These are phyloP conservation scores for Xylaria palmicola DNA, from an alignment of 495 filamentous ascomycete genomes.

Conservation along the genomic window DNA sequence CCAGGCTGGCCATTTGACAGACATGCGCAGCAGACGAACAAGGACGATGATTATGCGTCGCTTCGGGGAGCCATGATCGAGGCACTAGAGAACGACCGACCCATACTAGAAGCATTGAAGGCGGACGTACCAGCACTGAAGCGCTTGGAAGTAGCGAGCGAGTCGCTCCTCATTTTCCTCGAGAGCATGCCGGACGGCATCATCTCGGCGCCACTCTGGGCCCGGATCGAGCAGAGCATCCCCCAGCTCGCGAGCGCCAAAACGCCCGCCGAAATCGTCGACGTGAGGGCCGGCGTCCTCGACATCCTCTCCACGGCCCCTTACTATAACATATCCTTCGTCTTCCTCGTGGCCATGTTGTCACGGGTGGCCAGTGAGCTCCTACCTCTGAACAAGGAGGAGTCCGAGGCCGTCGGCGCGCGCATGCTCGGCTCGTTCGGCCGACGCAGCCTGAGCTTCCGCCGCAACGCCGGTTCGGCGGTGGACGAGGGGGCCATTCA, in stretches of 20 bases:
- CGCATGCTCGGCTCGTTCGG: slow-evolving; percentile 24
- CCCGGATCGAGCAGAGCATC: slow-evolving; percentile 63
- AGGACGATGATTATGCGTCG: slow-evolving; percentile 25
- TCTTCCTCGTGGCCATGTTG: slow-evolving; percentile 81
- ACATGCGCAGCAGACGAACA: slow-evolving; percentile 32
- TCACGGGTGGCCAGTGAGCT: slow-evolving; percentile 47
- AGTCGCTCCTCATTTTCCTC: slow-evolving; percentile 70
- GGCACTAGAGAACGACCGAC: slow-evolving; percentile 65
- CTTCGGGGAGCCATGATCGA: slow-evolving; percentile 52
- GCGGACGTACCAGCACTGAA: slow-evolving; percentile 59
- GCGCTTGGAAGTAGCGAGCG: slow-evolving; percentile 66
- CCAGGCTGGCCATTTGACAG: slow-evolving; percentile 76
- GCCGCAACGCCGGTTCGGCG: slow-evolving; percentile 29
- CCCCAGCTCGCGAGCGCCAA: slow-evolving; percentile 35
- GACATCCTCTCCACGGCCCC: slow-evolving; percentile 71
- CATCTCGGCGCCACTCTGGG: slow-evolving; percentile 67
- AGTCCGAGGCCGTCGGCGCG: slow-evolving; percentile 28
- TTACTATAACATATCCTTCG: slow-evolving; percentile 79
- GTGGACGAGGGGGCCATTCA: slow-evolving; percentile 33
- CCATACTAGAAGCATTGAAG: slow-evolving; percentile 57
- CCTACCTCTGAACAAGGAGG: slow-evolving; percentile 39
- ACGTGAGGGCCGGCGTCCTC: slow-evolving; percentile 65
- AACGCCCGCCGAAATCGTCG: slow-evolving; percentile 48
- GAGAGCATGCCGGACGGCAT: slow-evolving; percentile 71
- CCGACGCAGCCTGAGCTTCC: slow-evolving; percentile 42